Conservation (phyloP, 2,329 filamentous ascomycete genomes). For the Penicillium digitatum region DNA sequence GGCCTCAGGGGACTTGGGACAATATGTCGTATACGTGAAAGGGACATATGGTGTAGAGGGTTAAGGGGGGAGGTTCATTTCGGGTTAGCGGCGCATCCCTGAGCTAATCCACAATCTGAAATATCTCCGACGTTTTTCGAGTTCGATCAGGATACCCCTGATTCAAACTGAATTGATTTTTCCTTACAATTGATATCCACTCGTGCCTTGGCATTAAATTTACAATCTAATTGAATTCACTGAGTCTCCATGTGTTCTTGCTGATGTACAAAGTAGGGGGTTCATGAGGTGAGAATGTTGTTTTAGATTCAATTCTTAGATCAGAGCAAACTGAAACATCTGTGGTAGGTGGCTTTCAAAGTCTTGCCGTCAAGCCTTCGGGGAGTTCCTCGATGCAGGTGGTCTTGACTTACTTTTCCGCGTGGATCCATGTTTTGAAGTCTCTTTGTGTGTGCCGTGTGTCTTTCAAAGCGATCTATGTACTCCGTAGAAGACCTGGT, state of each 20-base stretch:
- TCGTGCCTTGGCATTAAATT: neutral
- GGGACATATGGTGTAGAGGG: neutral
- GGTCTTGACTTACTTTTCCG: neutral
- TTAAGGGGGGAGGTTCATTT: neutral
- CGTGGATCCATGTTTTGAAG: neutral
- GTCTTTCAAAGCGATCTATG: neutral
- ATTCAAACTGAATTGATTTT: constrained; percentile 16
- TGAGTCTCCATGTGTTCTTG: neutral
- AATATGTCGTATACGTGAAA: neutral
- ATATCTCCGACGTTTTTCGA: constrained; percentile 15
- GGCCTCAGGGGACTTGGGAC: too few relatives aligned
- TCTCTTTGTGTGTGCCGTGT: neutral
- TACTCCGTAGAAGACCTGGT: neutral
- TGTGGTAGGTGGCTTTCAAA: neutral
- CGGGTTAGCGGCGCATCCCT: constrained; percentile 10
- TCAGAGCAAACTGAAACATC: neutral
- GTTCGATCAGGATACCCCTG: neutral
- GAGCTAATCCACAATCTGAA: constrained; percentile 22
- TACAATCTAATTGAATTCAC: neutral
- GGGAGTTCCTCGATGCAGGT: neutral
- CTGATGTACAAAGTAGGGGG: neutral
- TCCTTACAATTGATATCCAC: constrained; percentile 3
- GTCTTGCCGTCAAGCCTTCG: neutral
- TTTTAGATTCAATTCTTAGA: neutral
- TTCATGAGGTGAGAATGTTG: neutral